Conservation (phyloP, 768 basidiomycete genomes). For the Lentinula sp. region DNA sequence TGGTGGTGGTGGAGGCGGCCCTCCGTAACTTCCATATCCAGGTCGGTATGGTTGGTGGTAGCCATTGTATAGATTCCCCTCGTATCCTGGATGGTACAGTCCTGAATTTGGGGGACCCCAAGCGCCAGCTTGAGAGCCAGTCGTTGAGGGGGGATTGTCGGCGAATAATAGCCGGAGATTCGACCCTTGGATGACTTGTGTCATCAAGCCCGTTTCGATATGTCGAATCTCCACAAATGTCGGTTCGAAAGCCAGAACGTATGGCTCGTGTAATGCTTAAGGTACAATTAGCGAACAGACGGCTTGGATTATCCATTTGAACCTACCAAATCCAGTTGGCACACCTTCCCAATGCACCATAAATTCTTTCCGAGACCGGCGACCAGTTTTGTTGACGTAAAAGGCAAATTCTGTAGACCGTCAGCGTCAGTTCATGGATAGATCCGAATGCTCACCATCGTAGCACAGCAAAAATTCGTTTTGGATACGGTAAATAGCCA, state of each 20-base stretch:
- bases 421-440: neutral
- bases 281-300: neutral
- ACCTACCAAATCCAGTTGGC: slow-evolving; percentile 90
- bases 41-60: slow-evolving; percentile 5
- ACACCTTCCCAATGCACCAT: slow-evolving; percentile 96
- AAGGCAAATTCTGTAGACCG: slow-evolving; percentile 83
- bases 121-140: slow-evolving; percentile 30
- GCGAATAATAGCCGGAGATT: slow-evolving; percentile 89
- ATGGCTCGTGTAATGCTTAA: slow-evolving; percentile 91
- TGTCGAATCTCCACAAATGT: slow-evolving; percentile 96
- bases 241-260: slow-evolving; percentile 93
- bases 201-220: slow-evolving; percentile 85
- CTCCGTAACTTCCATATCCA: slow-evolving; percentile 27
- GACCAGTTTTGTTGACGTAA: slow-evolving; percentile 96
- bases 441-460: slow-evolving; percentile 60
- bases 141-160: slow-evolving; percentile 84
- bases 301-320: neutral
- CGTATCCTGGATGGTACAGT: slow-evolving; percentile 17
- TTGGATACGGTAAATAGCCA: slow-evolving; percentile 95
- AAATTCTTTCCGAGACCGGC: slow-evolving; percentile 85
- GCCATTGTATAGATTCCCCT: slow-evolving; percentile 6
- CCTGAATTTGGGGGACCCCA: slow-evolving; percentile 15
- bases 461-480: slow-evolving; percentile 97
- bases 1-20: slow-evolving; percentile 13
- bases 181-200: slow-evolving; percentile 92